Evolutionary conservation across 306 rosid genomes (phyloP).

Genomic region (Cucumis melo): DNA sequence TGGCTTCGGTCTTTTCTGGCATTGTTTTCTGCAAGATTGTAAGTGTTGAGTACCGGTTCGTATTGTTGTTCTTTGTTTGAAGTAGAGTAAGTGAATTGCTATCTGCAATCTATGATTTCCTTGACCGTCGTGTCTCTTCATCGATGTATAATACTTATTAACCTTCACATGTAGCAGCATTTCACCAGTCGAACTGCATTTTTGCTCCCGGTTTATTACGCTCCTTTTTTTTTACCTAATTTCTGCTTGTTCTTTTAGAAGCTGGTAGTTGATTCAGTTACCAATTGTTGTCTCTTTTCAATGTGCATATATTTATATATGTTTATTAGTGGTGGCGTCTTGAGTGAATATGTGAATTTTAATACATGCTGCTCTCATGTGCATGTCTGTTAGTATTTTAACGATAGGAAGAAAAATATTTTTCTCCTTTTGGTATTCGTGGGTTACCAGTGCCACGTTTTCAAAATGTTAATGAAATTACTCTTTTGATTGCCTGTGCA

Average conservation of each 20-base stretch:
- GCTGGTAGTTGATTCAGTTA: background rate
- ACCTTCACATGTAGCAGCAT: background rate
- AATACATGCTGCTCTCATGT: background rate
- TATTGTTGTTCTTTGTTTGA: background rate
- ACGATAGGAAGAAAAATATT: background rate
- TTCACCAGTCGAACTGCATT: background rate
- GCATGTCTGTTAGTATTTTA: background rate
- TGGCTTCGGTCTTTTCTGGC: constrained; percentile 44
- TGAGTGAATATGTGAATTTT: background rate
- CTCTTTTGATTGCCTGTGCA: background rate
- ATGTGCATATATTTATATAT: background rate
- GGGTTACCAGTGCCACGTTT: background rate
- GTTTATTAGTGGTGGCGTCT: background rate
- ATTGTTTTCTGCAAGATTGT: constrained; percentile 53
- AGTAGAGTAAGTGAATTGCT: background rate
- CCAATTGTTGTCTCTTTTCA: background rate
- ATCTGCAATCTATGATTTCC: background rate
- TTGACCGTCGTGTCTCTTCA: background rate
- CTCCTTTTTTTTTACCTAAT: background rate
- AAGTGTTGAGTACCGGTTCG: constrained; percentile 17
- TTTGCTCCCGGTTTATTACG: background rate
- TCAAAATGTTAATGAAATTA: background rate
- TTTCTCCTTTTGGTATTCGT: background rate
- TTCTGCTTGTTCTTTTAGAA: background rate
- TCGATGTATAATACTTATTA: background rate